phyloP scores from a whole-genome alignment of 331 rosid genomes.

The Rosa hybrid region DNA sequence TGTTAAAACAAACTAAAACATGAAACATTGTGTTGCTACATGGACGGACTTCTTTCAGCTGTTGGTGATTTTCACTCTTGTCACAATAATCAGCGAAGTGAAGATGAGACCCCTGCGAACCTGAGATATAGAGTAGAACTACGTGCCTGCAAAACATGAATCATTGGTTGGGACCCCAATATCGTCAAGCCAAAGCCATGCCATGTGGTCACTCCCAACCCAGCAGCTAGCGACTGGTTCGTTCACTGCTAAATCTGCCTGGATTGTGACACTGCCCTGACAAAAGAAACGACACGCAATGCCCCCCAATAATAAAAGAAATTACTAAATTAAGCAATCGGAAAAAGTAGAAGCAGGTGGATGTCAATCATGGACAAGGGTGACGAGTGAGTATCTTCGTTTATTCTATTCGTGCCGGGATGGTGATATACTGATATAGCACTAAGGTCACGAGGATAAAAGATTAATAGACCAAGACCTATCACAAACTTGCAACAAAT shows the following conservation, averaged over 20 bases:
- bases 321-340: background rate
- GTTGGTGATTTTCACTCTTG: background rate
- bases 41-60: background rate
- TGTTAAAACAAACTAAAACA: background rate
- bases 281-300: background rate
- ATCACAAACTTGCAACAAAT: background rate
- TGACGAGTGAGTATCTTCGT: background rate
- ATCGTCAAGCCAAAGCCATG: background rate
- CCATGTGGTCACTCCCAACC: background rate
- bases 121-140: background rate
- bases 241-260: background rate
- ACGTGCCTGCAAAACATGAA: background rate
- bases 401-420: background rate
- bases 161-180: background rate
- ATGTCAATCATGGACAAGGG: background rate
- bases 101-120: background rate
- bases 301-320: background rate
- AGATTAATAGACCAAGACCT: background rate
- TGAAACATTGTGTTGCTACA: background rate
- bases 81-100: background rate
- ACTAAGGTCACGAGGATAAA: background rate
- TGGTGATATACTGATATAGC: background rate
- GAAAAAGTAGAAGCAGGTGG: background rate
- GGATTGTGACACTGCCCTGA: slow-evolving; percentile 4
- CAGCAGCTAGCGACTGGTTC: background rate